Conservation (phyloP, 2,329 filamentous ascomycete genomes). For the Fusarium keratoplasticum region DNA sequence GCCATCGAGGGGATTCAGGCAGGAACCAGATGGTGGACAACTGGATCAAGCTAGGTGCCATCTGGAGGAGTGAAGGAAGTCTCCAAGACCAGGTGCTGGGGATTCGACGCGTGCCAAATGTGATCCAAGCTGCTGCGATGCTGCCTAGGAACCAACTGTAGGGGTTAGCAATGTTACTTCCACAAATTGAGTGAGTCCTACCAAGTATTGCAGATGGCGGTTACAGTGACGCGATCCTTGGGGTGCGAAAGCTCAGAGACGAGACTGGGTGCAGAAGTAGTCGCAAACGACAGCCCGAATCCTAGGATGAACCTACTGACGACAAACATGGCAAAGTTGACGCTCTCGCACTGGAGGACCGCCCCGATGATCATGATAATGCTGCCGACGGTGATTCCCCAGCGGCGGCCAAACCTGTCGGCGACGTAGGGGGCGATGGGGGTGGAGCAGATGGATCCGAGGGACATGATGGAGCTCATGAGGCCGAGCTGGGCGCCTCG, state of each 20-base stretch:
- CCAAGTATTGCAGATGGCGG: slow-evolving; percentile 63
- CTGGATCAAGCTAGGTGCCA: slow-evolving; percentile 26
- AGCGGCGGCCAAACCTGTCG: slow-evolving; percentile 46
- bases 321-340: slow-evolving; percentile 62
- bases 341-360: slow-evolving; percentile 46
- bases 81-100: slow-evolving; percentile 52
- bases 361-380: slow-evolving; percentile 49
- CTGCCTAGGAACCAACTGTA: slow-evolving; percentile 60
- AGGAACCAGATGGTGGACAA: slow-evolving; percentile 57
- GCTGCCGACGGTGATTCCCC: slow-evolving; percentile 47
- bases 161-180: neutral
- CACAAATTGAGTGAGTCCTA: slow-evolving; percentile 1
- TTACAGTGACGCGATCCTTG: slow-evolving; percentile 63
- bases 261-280: slow-evolving; percentile 62
- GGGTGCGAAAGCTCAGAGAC: slow-evolving; percentile 66
- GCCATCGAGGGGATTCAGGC: slow-evolving; percentile 73
- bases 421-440: slow-evolving; percentile 48
- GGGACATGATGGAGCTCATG: slow-evolving; percentile 58
- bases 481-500: slow-evolving; percentile 47
- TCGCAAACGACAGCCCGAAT: slow-evolving; percentile 64
- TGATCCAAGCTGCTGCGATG: slow-evolving; percentile 58
- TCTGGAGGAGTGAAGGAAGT: slow-evolving; percentile 47
- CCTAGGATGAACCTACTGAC: slow-evolving; percentile 64
- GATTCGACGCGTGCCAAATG: slow-evolving; percentile 57
- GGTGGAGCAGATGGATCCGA: slow-evolving; percentile 57